Conservation (phyloP, 768 basidiomycete genomes). For the Albatrellus ellisii region DNA sequence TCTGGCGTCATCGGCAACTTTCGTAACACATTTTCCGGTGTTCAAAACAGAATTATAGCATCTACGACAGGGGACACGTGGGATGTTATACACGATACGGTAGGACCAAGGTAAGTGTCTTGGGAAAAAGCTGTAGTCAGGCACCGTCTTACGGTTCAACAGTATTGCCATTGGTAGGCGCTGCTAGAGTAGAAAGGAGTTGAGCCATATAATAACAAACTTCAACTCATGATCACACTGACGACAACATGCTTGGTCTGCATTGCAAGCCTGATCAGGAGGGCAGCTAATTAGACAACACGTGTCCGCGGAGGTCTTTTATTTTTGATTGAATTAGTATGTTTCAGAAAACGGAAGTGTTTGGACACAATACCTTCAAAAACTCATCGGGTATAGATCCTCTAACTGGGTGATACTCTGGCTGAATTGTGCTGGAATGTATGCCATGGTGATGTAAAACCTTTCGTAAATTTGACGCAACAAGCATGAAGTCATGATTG, state of each 20-base stretch:
- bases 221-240: constrained; percentile 28
- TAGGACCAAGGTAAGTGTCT: too few species aligned
- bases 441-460: constrained; percentile 85
- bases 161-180: too few species aligned
- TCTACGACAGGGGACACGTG: not conserved
- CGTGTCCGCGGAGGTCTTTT: constrained; percentile 36
- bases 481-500: constrained; percentile 81
- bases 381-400: constrained; percentile 31
- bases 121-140: too few species aligned
- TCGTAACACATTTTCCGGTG: constrained; percentile 63
- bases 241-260: constrained; percentile 77
- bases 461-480: constrained; percentile 74
- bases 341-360: not conserved
- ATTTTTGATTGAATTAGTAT: constrained; percentile 2
- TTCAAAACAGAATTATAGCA: constrained; percentile 31
- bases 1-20: constrained; percentile 45
- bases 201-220: constrained; percentile 10
- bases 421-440: constrained; percentile 91
- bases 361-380: constrained; percentile 29
- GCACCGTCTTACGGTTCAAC: too few species aligned
- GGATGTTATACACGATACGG: too few species aligned
- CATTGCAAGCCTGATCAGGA: constrained; percentile 51
- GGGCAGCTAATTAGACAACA: constrained; percentile 67
- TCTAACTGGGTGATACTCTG: constrained; percentile 49
- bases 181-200: too few species aligned